These are phyloP conservation scores for Rhizopus microsporus DNA, from an alignment of 371 early-diverging fungal species.

Conservation along the genomic window DNA sequence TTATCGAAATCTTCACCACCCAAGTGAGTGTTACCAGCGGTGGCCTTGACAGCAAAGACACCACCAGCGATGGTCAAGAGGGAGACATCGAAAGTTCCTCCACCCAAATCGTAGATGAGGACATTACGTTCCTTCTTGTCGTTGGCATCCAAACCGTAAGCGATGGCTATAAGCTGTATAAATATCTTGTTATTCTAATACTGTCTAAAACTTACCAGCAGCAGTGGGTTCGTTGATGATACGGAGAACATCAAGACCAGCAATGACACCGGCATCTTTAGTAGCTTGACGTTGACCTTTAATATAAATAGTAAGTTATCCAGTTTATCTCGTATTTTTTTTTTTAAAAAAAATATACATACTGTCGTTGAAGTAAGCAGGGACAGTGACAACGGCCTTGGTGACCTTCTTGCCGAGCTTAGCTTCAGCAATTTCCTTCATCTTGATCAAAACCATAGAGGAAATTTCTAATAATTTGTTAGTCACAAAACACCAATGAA, in stretches of 20 bases:
- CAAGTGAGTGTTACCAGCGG: constrained; percentile 95
- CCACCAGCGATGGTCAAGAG: constrained; percentile 88
- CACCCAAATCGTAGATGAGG: constrained; percentile 95
- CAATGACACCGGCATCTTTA: constrained; percentile 80
- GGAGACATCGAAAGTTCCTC: constrained; percentile 96
- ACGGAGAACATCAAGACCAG: constrained; percentile 80
- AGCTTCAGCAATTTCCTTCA: constrained; percentile 91
- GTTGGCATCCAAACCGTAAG: constrained; percentile 88
- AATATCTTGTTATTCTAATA: neutral
- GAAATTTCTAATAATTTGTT: constrained; percentile 67
- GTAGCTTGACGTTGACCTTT: constrained; percentile 87
- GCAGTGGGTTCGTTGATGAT: constrained; percentile 97
- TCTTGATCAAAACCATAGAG: constrained; percentile 88
- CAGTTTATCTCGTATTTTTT: neutral
- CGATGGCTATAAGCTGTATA: constrained; percentile 64
- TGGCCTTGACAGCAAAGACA: constrained; percentile 93
- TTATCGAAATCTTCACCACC: constrained; percentile 99
- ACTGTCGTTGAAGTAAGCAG: constrained; percentile 79
- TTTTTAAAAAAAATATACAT: constrained; percentile 13
- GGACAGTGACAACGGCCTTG: constrained; percentile 95
- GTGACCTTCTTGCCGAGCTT: constrained; percentile 81
- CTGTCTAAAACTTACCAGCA: constrained; percentile 50
- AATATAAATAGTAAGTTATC: constrained; percentile 55
- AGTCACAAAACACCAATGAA: neutral
- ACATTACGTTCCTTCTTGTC: constrained; percentile 78